Evolutionary conservation across 1,139 yeast species (phyloP).

Genomic region (Zygosaccharomyces sapae): DNA sequence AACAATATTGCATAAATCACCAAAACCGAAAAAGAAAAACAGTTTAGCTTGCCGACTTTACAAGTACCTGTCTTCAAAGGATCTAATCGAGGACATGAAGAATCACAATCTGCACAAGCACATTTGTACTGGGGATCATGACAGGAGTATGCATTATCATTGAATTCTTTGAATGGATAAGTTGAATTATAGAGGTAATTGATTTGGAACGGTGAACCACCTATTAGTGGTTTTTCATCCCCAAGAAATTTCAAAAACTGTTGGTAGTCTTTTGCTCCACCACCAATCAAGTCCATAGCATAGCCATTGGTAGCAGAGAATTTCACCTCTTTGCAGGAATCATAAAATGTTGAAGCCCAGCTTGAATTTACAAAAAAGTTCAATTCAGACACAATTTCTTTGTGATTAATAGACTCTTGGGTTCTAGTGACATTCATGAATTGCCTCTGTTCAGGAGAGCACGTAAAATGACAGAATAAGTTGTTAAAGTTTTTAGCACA

Average conservation of each 20-base stretch:
- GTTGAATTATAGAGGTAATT: slow-evolving; percentile 56
- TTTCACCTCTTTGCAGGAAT: slow-evolving; percentile 84
- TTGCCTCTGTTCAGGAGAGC: slow-evolving; percentile 77
- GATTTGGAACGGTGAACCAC: slow-evolving; percentile 95
- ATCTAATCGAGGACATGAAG: slow-evolving; percentile 68
- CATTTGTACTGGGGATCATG: slow-evolving; percentile 59
- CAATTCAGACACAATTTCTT: slow-evolving; percentile 66
- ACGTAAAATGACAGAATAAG: slow-evolving; percentile 83
- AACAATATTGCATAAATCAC: slow-evolving; percentile 47
- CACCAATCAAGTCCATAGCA: slow-evolving; percentile 96
- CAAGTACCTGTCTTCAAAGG: slow-evolving; percentile 45
- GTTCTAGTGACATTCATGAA: slow-evolving; percentile 66
- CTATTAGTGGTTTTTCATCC: slow-evolving; percentile 86
- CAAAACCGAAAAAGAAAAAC: slow-evolving; percentile 64
- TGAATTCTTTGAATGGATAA: slow-evolving; percentile 24
- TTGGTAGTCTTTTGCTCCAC: slow-evolving; percentile 75
- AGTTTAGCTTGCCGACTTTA: slow-evolving; percentile 60
- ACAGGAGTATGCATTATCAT: slow-evolving; percentile 45
- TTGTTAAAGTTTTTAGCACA: slow-evolving; percentile 81
- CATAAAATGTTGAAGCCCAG: slow-evolving; percentile 63
- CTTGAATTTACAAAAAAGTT: slow-evolving; percentile 56
- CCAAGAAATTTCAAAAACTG: slow-evolving; percentile 84
- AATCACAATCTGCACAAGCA: slow-evolving; percentile 87
- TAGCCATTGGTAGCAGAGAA: slow-evolving; percentile 93
- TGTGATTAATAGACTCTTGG: slow-evolving; percentile 50